phyloP scores from a whole-genome alignment of 140 eudicot species.

The Stevia rebaudiana region DNA sequence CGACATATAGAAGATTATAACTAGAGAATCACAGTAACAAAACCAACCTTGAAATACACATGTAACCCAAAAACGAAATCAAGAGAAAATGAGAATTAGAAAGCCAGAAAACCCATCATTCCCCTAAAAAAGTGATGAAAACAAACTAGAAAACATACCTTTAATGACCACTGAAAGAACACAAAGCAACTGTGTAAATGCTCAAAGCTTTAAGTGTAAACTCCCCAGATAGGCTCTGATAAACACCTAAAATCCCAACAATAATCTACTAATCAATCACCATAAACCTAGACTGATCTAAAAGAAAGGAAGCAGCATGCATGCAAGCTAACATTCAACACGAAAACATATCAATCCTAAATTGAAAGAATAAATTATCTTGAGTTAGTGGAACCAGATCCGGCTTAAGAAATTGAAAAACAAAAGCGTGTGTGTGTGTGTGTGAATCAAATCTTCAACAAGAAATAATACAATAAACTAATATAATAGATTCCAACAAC shows the following conservation, averaged over 20 bases:
- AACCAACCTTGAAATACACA: not conserved
- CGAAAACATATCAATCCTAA: not conserved
- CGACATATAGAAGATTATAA: not conserved
- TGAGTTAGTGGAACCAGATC: not conserved
- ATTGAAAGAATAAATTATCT: not conserved
- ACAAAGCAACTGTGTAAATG: conserved; percentile 36
- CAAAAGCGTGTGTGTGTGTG: not conserved
- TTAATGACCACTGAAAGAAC: conserved; percentile 31
- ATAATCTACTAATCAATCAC: conserved; percentile 27
- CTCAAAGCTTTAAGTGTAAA: conserved; percentile 36
- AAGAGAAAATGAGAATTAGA: not conserved
- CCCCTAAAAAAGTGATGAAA: not conserved
- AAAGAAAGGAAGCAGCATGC: not conserved
- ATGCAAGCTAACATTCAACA: conserved; percentile 6
- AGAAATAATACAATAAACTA: conserved; percentile 7
- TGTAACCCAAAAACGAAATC: not conserved
- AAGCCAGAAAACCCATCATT: not conserved
- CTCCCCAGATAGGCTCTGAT: conserved; percentile 40
- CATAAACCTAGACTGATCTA: not conserved
- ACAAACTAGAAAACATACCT: conserved; percentile 35
- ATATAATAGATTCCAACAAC: conserved; percentile 23
- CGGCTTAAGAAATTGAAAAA: not conserved
- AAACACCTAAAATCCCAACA: conserved; percentile 42
- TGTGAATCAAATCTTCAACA: conserved; percentile 17
- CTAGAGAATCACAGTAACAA: conserved; percentile 5